Evolutionary conservation across 805 yeast genomes (phyloP), one percentile per base, ranked within the genome.

Genomic region (Candida awuae): DNA sequence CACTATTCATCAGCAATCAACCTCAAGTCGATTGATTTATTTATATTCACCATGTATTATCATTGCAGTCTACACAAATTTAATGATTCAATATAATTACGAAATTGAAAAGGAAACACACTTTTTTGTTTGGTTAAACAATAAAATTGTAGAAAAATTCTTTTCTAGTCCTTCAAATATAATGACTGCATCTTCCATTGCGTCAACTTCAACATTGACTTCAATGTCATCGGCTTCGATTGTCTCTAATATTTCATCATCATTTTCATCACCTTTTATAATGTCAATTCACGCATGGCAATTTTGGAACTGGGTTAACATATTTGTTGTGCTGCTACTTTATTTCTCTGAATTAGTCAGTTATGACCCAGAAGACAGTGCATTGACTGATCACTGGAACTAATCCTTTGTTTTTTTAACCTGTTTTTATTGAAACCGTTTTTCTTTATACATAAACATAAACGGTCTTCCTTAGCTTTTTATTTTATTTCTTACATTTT

Each of bases 241-340:
- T n/a, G 8, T 8, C 1, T 9, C 37, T n/a, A 29, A 26, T 15
- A 9, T 28, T 3, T 32, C 33, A 18, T 15, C 32, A 14, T 16
- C 37, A 21, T n/a, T 20, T 6, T 26, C 29, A 34, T 13, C 32
- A 12, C 17, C 44, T 12, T 25, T 29, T 10, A 19, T 37, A 16
- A 25, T 31, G 23, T 32, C 47, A 13, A 53, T 72, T 20, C 77
- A 79, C 55, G 81, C 95, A n/a, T 83, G 94, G 85, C 87, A 86
- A 52, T 84, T 92, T 56, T 90, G 98, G 97, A 85, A 88, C 52
- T 90, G 97, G 97, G 74, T 84, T 42, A 90, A 90, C 56, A 84
- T 90, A 67, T 77, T 81, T 48, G 71, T 81, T 38, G 83, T 94
- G 9, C 63, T 92, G 41, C 65, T 77, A n/a, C 66, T 92, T 20